Evolutionary conservation across 176 grass and related monocot genomes (phyloP).

Genomic region (Carex kokanica): DNA sequence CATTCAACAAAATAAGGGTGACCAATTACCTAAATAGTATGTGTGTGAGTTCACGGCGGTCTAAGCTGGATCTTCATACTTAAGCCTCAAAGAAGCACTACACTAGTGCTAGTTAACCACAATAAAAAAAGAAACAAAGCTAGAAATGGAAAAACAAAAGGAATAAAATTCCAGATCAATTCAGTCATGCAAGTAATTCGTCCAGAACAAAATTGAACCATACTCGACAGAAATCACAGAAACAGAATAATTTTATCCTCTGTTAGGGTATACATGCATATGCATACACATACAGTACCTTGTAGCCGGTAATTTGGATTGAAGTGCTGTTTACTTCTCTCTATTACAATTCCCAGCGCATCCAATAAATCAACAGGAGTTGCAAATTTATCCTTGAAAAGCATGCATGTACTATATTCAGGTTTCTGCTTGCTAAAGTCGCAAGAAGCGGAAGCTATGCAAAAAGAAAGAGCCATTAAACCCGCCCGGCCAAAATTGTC

Average conservation of each 20-base stretch:
- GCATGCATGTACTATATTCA: conserved; percentile 17
- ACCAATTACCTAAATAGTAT: conserved; percentile 29
- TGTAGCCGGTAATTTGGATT: conserved; percentile 96
- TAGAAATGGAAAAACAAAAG: not conserved
- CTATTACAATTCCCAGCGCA: conserved; percentile 62
- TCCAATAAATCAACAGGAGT: conserved; percentile 60
- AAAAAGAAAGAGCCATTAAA: conserved; percentile 88
- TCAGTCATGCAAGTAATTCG: not conserved
- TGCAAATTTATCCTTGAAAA: conserved; percentile 31
- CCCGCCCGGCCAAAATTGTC: conserved; percentile 89
- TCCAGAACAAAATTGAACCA: not conserved
- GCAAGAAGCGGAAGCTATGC: conserved; percentile 62
- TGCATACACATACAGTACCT: conserved; percentile 38
- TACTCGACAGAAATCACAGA: not conserved
- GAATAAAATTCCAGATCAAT: not conserved
- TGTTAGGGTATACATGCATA: not conserved
- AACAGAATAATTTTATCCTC: not conserved
- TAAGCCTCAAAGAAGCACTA: not conserved
- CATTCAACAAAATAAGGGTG: conserved; percentile 31
- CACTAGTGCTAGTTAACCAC: not conserved
- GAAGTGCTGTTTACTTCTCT: conserved; percentile 96
- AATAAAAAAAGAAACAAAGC: not conserved
- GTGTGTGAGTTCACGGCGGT: not conserved
- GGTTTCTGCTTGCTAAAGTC: conserved; percentile 41
- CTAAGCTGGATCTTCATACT: not conserved